Evolutionary conservation across 2,329 filamentous ascomycete genomes (phyloP).

Genomic region (Orbilia quercus): DNA sequence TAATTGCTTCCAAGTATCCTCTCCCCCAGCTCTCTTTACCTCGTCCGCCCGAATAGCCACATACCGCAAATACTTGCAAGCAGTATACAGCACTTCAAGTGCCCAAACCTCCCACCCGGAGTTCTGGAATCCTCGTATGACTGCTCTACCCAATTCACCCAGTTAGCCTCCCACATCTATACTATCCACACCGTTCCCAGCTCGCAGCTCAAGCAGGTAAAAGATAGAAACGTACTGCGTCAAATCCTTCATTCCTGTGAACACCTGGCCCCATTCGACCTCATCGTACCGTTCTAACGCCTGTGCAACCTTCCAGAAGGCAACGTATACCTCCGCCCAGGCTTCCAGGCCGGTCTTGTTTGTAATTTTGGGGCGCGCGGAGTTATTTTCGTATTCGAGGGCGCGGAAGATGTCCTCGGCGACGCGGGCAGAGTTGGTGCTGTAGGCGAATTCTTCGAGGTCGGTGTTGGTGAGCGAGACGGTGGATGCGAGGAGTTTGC

Average conservation of each 20-base stretch:
- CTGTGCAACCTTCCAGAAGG: conserved; percentile 78
- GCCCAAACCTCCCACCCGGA: conserved; percentile 87
- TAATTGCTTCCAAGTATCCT: conserved; percentile 82
- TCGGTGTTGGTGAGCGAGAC: conserved; percentile 62
- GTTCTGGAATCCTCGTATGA: conserved; percentile 84
- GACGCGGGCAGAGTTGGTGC: conserved; percentile 62
- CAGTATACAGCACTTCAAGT: conserved; percentile 86
- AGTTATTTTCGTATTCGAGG: conserved; percentile 56
- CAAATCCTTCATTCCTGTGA: conserved; percentile 88
- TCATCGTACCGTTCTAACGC: conserved; percentile 63
- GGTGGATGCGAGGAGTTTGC: conserved; percentile 59
- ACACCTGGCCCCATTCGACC: conserved; percentile 82
- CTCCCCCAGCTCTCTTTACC: conserved; percentile 70
- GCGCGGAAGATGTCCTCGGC: conserved; percentile 60
- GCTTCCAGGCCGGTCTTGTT: conserved; percentile 64
- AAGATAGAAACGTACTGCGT: conserved; percentile 63
- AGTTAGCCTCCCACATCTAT: conserved; percentile 10
- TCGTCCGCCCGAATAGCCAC: conserved; percentile 93
- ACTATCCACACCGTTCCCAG: background rate
- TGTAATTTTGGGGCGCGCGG: conserved; percentile 53
- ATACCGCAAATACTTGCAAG: conserved; percentile 83
- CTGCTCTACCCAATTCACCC: conserved; percentile 65
- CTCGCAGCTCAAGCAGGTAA: background rate
- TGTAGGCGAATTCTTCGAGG: conserved; percentile 59
- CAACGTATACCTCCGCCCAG: conserved; percentile 87